Evolutionary conservation across 2,329 filamentous ascomycete species (phyloP).

Genomic region (Microcyclospora tardicrescens): DNA sequence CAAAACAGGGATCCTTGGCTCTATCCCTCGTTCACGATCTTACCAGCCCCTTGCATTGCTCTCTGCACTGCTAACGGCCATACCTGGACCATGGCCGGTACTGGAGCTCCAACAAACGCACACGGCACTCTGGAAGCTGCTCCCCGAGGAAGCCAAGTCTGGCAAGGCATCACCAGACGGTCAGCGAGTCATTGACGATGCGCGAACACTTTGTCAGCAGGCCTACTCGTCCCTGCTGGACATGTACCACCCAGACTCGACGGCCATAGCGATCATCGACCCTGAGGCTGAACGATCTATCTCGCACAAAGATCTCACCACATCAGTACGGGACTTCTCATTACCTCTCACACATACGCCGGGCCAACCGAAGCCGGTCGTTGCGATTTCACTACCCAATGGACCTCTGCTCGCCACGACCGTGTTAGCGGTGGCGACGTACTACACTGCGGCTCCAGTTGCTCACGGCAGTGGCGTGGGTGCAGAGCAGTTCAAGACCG

Average conservation of each 20-base stretch:
- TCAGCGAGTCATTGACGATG: constrained; percentile 9
- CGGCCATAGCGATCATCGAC: constrained; percentile 18
- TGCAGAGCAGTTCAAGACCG: constrained; percentile 38
- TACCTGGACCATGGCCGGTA: constrained; percentile 17
- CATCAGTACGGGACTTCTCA: constrained; percentile 15
- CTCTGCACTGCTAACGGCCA: constrained; percentile 11
- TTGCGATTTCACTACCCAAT: constrained; percentile 42
- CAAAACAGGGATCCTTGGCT: constrained; percentile 4
- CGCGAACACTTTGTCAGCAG: constrained; percentile 15
- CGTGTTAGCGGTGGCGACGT: constrained; percentile 36
- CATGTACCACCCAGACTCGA: constrained; percentile 14
- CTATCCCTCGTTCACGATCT: constrained; percentile 13
- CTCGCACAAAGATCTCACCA: constrained; percentile 15
- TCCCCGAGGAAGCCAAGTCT: constrained; percentile 27
- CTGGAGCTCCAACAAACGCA: constrained; percentile 23
- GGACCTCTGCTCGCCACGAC: constrained; percentile 41
- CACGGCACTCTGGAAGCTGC: constrained; percentile 23
- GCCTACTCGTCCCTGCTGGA: constrained; percentile 18
- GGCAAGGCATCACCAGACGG: constrained; percentile 9
- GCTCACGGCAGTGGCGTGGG: constrained; percentile 34
- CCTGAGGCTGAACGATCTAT: constrained; percentile 14
- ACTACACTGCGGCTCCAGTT: constrained; percentile 41
- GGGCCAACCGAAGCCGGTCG: constrained; percentile 27
- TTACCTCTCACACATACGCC: constrained; percentile 10
- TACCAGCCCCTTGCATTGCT: constrained; percentile 16